These are phyloP conservation scores for Dioszegia crocea DNA, from an alignment of 768 basidiomycete genomes.

Conservation along the genomic window DNA sequence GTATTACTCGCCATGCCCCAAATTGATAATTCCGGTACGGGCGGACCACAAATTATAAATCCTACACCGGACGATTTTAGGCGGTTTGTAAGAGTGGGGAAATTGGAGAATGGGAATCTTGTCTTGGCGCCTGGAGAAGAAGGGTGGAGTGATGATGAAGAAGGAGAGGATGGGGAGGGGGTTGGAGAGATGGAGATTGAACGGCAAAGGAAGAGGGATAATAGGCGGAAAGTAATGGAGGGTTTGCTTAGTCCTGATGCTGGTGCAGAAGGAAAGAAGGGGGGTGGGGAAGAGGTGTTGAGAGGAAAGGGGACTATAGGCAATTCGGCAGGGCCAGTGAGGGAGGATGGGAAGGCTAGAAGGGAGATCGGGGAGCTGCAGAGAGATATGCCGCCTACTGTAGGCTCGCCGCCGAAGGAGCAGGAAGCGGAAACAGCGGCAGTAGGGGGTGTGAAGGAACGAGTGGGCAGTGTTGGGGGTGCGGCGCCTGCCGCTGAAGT, in stretches of 20 bases:
- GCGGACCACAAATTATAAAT: conserved; percentile 29
- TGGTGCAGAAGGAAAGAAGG: neutral
- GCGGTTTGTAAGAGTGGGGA: conserved; percentile 31
- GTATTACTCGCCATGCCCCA: conserved; percentile 37
- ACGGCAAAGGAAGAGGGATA: conserved; percentile 16
- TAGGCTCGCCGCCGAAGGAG: conserved; percentile 6
- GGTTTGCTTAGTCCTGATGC: conserved; percentile 13
- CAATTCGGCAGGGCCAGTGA: neutral
- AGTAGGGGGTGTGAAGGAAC: conserved; percentile 9
- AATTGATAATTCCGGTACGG: conserved; percentile 8
- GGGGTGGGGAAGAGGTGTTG: neutral
- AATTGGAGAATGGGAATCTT: conserved; percentile 42
- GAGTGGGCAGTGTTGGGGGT: neutral
- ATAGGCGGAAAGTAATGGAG: conserved; percentile 22
- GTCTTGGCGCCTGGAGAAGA: conserved; percentile 37
- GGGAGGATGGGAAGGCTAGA: neutral
- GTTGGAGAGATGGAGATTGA: conserved; percentile 5
- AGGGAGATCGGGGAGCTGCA: neutral
- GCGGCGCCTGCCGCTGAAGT: conserved; percentile 1
- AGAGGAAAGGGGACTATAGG: neutral
- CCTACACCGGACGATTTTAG: conserved; percentile 35
- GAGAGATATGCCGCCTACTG: conserved; percentile 6
- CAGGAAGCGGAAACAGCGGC: neutral
- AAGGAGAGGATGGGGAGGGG: conserved; percentile 15
- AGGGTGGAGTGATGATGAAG: conserved; percentile 24